A percentile compares a stretch with the other conserved stretches of the same genome.
phyloP scores from a whole-genome alignment of 441 rosid species.

The Breynia disticha region DNA sequence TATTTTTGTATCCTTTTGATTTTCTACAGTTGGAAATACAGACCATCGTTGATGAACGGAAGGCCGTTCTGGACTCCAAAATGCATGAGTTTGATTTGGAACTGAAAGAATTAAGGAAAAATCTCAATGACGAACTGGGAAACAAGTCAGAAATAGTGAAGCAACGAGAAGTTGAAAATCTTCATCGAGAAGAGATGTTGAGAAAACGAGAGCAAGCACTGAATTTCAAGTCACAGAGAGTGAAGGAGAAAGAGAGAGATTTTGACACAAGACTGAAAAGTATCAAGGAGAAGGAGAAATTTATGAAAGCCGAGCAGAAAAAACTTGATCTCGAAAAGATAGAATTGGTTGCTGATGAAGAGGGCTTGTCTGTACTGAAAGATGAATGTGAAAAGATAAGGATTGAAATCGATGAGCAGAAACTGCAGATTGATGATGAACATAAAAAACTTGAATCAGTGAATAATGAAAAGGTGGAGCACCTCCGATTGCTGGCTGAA shows the following conservation, averaged over 20 bases:
- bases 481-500: slow-evolving; percentile 49
- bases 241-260: slow-evolving; percentile 65
- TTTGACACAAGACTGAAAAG: slow-evolving; percentile 45
- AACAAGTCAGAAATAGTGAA: slow-evolving; percentile 35
- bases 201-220: slow-evolving; percentile 46
- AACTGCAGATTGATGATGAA: slow-evolving; percentile 47
- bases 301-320: slow-evolving; percentile 49
- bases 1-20: slow-evolving; percentile 8
- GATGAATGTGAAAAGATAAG: slow-evolving; percentile 57
- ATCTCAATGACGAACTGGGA: slow-evolving; percentile 49
- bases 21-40: slow-evolving; percentile 52
- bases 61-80: slow-evolving; percentile 37
- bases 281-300: slow-evolving; percentile 49
- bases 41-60: slow-evolving; percentile 57
- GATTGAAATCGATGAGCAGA: slow-evolving; percentile 49
- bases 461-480: slow-evolving; percentile 60
- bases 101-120: slow-evolving; percentile 43
- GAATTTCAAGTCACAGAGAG: slow-evolving; percentile 44
- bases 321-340: slow-evolving; percentile 45
- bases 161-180: slow-evolving; percentile 37
- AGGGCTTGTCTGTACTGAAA: slow-evolving; percentile 37
- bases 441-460: slow-evolving; percentile 41
- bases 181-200: slow-evolving; percentile 52
- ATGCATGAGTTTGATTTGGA: slow-evolving; percentile 50
- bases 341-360: slow-evolving; percentile 42